phyloP scores from a whole-genome alignment of 768 basidiomycete species.

The Asterophora parasitica region DNA sequence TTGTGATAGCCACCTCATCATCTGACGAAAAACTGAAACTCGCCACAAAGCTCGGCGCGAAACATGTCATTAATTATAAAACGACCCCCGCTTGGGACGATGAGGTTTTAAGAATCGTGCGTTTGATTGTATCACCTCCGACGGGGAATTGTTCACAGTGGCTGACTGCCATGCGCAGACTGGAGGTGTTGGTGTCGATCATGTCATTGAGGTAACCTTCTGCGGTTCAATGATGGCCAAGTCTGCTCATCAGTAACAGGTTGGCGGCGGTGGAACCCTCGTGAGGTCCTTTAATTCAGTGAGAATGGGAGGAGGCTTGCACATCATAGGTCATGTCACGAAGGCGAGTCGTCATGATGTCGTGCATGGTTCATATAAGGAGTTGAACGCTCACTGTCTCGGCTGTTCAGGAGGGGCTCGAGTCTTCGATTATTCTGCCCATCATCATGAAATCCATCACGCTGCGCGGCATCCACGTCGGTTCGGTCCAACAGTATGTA shows the following conservation, averaged over 20 bases:
- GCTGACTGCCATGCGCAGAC: slow-evolving; percentile 26
- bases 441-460: slow-evolving; percentile 35
- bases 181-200: slow-evolving; percentile 33
- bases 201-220: slow-evolving; percentile 38
- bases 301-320: slow-evolving; percentile 38
- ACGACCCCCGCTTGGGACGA: slow-evolving; percentile 54
- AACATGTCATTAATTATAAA: slow-evolving; percentile 59
- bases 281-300: slow-evolving; percentile 35
- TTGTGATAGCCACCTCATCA: slow-evolving; percentile 63
- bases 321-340: slow-evolving; percentile 49
- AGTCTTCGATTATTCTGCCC: slow-evolving; percentile 18
- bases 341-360: no score
- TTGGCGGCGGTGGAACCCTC: slow-evolving; percentile 54
- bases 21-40: slow-evolving; percentile 57
- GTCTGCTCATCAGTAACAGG: no score
- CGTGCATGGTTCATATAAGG: no score
- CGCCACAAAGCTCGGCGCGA: slow-evolving; percentile 46
- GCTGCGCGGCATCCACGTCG: slow-evolving; percentile 51
- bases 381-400: no score
- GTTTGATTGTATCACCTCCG: no score
- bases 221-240: no score
- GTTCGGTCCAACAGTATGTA: slow-evolving; percentile 53
- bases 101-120: slow-evolving; percentile 40
- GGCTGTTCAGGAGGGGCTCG: no score
- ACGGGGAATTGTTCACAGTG: no score